Evolutionary conservation across 306 rosid species (phyloP).

Genomic region (Pueraria montana): DNA sequence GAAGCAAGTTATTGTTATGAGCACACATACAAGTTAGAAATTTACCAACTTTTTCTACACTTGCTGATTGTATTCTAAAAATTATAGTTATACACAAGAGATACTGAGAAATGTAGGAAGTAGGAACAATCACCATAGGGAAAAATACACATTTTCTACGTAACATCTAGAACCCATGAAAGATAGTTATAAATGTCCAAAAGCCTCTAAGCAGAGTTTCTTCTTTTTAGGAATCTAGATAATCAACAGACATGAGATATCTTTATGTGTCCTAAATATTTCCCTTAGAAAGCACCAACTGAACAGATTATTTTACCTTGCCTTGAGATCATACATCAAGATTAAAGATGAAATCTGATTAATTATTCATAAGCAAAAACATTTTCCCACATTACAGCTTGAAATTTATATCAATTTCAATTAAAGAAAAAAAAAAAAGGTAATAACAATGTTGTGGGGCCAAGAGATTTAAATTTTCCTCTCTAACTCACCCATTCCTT

Average conservation of each 20-base stretch:
- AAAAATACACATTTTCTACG: neutral
- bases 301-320: neutral
- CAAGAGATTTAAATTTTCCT: neutral
- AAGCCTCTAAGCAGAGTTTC: neutral
- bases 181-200: neutral
- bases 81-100: neutral
- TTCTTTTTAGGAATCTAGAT: neutral
- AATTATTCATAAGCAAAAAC: neutral
- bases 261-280: neutral
- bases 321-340: neutral
- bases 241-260: neutral
- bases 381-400: neutral
- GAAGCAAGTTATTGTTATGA: slow-evolving; percentile 9
- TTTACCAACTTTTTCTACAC: neutral
- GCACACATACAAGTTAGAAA: slow-evolving; percentile 5
- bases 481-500: slow-evolving; percentile 79
- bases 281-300: no score
- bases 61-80: neutral
- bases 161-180: neutral
- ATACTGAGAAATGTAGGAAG: neutral
- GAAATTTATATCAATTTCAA: neutral
- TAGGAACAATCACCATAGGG: neutral
- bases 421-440: neutral
- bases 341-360: neutral
- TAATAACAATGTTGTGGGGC: slow-evolving; percentile 5